phyloP scores from a whole-genome alignment of 1,284 basidiomycete species.

The Cutaneotrichosporon dermatis region DNA sequence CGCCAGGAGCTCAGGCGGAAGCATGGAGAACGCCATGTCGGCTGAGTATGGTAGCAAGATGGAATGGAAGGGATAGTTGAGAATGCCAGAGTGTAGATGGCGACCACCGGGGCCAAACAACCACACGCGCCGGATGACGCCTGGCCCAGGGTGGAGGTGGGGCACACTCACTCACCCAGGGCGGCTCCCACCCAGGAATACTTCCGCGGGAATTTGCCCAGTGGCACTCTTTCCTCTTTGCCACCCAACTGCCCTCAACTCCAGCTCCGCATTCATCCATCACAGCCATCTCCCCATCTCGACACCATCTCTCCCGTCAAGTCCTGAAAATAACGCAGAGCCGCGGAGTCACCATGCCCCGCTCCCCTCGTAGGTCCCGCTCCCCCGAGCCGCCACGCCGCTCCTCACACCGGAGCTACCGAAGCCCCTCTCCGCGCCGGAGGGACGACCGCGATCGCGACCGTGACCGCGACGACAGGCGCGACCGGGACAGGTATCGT shows the following conservation, averaged over 20 bases:
- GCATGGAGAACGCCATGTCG: background rate
- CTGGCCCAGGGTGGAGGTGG: background rate
- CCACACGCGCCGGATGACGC: background rate
- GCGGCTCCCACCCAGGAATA: no score
- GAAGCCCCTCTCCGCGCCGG: conserved; percentile 15
- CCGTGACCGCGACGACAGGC: conserved; percentile 5
- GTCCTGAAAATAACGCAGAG: background rate
- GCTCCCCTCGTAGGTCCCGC: conserved; percentile 28
- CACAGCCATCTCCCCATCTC: no score
- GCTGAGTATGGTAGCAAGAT: no score
- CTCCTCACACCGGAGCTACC: conserved; percentile 24
- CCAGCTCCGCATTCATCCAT: no score
- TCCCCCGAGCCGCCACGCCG: conserved; percentile 20
- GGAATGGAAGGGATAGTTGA: background rate
- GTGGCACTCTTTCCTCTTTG: background rate
- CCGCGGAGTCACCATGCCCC: conserved; percentile 14
- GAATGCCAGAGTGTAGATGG: background rate
- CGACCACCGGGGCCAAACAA: background rate
- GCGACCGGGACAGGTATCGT: conserved; percentile 11
- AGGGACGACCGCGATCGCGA: conserved; percentile 12
- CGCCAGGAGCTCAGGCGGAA: conserved; percentile 4
- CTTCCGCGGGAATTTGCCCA: background rate
- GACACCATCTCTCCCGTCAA: background rate
- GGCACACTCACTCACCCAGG: no score
- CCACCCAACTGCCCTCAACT: background rate